A percentile compares a stretch with the other conserved stretches of the same genome.
Evolutionary conservation across 2,329 filamentous ascomycete species (phyloP).

Genomic region (Beauveria bassiana): DNA sequence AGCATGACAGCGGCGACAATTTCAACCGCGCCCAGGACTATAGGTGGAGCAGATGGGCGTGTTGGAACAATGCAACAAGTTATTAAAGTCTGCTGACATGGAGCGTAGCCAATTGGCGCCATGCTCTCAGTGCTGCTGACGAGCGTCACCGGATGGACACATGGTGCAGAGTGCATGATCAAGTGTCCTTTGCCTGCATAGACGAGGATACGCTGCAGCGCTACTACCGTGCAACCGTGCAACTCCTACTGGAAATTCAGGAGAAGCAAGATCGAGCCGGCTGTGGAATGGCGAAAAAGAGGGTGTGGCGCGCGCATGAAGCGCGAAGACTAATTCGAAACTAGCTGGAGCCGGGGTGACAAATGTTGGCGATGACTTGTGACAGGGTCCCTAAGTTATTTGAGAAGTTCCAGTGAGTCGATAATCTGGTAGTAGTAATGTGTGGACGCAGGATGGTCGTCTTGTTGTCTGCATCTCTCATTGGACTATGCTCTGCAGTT

Average conservation of each 20-base stretch:
- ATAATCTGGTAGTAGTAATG: too few species aligned
- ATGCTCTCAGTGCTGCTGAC: background rate
- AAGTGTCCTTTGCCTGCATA: conserved; percentile 1
- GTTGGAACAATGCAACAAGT: background rate
- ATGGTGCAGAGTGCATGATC: conserved; percentile 1
- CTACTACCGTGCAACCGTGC: background rate
- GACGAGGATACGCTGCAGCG: background rate
- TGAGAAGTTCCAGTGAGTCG: too few species aligned
- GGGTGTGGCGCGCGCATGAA: background rate
- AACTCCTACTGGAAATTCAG: background rate
- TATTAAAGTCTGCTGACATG: background rate
- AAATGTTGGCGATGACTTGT: too few species aligned
- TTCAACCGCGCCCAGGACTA: background rate
- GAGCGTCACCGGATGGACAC: background rate
- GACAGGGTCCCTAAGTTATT: too few species aligned
- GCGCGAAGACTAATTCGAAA: background rate
- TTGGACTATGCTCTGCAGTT: too few species aligned
- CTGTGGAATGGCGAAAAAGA: background rate
- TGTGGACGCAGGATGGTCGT: too few species aligned
- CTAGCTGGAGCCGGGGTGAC: background rate
- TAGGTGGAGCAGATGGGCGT: background rate
- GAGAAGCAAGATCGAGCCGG: background rate
- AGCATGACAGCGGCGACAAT: background rate
- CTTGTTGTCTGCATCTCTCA: too few species aligned
- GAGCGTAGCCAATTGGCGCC: background rate